phyloP scores from a whole-genome alignment of 2,329 filamentous ascomycete species.

The Fusarium falciforme region DNA sequence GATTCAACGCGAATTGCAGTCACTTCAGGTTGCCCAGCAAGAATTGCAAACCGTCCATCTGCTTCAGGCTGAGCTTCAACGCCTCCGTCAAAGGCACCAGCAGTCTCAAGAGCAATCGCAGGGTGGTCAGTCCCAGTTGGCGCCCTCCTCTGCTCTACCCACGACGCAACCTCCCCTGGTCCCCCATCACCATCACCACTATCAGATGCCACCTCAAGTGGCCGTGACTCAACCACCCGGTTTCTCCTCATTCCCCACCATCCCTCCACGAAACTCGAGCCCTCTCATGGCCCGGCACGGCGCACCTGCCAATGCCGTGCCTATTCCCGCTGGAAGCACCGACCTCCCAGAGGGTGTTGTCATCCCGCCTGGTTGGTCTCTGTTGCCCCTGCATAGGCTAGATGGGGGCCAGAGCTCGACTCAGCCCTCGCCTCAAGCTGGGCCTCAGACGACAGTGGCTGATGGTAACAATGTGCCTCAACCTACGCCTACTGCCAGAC shows the following conservation, averaged over 20 bases:
- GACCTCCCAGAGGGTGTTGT: constrained; percentile 73
- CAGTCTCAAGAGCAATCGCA: constrained; percentile 43
- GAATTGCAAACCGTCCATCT: constrained; percentile 77
- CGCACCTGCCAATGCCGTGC: constrained; percentile 55
- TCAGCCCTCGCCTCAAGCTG: constrained; percentile 40
- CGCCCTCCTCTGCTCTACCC: constrained; percentile 17
- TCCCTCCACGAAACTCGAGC: constrained; percentile 52
- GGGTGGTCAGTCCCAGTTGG: constrained; percentile 28
- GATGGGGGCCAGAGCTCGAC: constrained; percentile 49
- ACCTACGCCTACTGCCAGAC: constrained; percentile 21
- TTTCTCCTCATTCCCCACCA: constrained; percentile 37
- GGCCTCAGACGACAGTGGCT: constrained; percentile 23
- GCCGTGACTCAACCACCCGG: constrained; percentile 28
- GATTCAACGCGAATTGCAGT: constrained; percentile 74
- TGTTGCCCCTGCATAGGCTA: constrained; percentile 70
- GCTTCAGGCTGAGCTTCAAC: constrained; percentile 74
- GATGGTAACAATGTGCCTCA: constrained; percentile 27
- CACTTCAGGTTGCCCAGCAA: constrained; percentile 71
- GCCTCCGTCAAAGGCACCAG: constrained; percentile 67
- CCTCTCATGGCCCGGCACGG: constrained; percentile 62
- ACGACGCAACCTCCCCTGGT: constrained; percentile 18
- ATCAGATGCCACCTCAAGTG: constrained; percentile 30
- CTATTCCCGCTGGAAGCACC: constrained; percentile 69
- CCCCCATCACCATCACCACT: constrained; percentile 25
- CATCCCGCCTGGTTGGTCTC: constrained; percentile 73